Evolutionary conservation across 495 filamentous ascomycete genomes (phyloP), one percentile per base, ranked within the genome.

Genomic region (Penicillium maclennaniae): DNA sequence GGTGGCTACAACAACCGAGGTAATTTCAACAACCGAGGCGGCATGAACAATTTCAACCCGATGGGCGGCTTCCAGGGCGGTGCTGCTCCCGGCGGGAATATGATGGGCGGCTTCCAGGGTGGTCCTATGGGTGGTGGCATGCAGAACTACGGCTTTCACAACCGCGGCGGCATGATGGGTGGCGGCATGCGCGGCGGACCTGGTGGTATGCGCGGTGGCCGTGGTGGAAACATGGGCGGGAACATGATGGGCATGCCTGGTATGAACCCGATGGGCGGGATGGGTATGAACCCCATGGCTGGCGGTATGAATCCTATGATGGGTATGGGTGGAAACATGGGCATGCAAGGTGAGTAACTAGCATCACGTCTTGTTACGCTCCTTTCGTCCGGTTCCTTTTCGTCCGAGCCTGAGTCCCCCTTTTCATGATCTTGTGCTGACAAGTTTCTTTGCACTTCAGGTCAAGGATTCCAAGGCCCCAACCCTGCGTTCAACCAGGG

Each of bases 401-500:
- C 23, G 23, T 23, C 23, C 23, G 23, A 23, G 5, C 23, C 31
- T 34, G 31, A 14, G 8, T 34, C 31, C 31, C 31, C 15, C 31
- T 12, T 12, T 34, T 0, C 3, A 12, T 14, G 31, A 14, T 34
- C 31, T 1, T 14, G 31, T 34, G 8, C 31, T 34, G 10, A 34
- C 8, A 14, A 14, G 3, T 34, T 34, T n/a, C n/a, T 31, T 45
- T 39, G 16, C 37, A 49, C 38, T 42, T n/a, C 46, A 70, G 67
- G 70, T 53, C 69, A 69, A 69, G 73, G 76, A 65, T 91, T 91
- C 72, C 85, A 85, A 65, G 80, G 79, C 31, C 79, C 79, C 65
- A 83, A 83, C 61, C 75, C 82, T 10, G 82, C 81, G 51, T 96
- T 93, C 72, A 92, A 91, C 65, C 87, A 87, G 45, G 83, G 79